Base-by-base conservation (phyloP, 2,329 filamentous ascomycete species). In the Scedosporium apiospermum region DNA sequence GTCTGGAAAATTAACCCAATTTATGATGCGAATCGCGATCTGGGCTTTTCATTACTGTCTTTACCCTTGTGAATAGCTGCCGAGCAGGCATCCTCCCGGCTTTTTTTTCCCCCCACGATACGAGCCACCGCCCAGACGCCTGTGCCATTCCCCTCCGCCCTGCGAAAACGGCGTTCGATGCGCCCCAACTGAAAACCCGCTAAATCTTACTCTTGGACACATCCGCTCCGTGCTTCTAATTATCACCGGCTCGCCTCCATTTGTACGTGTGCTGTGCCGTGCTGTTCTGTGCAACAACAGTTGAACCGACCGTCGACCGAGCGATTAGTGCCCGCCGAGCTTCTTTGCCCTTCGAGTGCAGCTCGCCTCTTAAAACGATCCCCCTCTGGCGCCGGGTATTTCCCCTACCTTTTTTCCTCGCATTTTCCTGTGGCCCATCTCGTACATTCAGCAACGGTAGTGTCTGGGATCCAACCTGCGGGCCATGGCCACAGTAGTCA, bases 391-490 rank as follows among this genome's bases (percentile, higher is more conserved):
- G 34, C 34, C 10, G 10, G 34, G 34, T 9, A 38, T 38, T 38
- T 14, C 34, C 34, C 4, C 12, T 38, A 38, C 9, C 34, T 21
- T 49, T 49, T 49, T 14, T 14, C 5, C 44, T 21, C 21, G n/a
- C 21, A 34, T 42, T 23, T 27, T 21, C n/a, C 26, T 27, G 26
- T 23, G n/a, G 12, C 21, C 23, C 51, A 14, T 55, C 51, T 49
- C 18, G 5, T 14, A 49, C 41, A 51, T 38, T n/a, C 21, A n/a
- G 26, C 41, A 27, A 46, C 46, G 44, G 55, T 23, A 26, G 9
- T 21, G 18, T 26, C 65, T 60, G 59, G 62, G 64, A 66, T 49
- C 69, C 79, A 80, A 77, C 75, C 75, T 71, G 77, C 75, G 62
- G 70, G 60, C 49, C 60, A 61, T 61, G 60, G 60, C 60, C 49